Percentiles rank a stretch among this genome's conserved stretches.
These are phyloP conservation scores for Citrus trifoliata DNA, from an alignment of 345 rosid species.

Conservation along the genomic window DNA sequence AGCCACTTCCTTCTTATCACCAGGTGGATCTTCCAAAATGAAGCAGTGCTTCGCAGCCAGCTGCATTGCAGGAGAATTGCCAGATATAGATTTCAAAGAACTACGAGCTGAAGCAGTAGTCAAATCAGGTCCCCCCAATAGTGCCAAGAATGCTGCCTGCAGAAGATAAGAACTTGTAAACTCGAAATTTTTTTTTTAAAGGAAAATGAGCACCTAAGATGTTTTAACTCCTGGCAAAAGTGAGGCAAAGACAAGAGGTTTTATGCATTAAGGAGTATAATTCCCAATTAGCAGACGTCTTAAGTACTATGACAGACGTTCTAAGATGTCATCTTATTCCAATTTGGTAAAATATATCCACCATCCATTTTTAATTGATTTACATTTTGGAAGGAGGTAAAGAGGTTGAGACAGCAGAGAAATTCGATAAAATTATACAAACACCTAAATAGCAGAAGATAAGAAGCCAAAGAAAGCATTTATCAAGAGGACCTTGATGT, in stretches of 20 bases:
- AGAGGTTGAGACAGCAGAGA: neutral
- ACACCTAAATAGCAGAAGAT: neutral
- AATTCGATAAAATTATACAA: neutral
- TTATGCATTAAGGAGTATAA: neutral
- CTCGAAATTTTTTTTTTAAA: neutral
- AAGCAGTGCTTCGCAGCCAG: constrained; percentile 87
- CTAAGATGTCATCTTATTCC: neutral
- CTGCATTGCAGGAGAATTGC: constrained; percentile 56
- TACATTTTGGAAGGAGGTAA: neutral
- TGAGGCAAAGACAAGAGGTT: neutral
- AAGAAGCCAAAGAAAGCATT: neutral
- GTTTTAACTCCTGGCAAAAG: neutral
- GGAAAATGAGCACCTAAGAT: neutral
- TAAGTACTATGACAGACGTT: neutral
- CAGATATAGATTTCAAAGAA: constrained; percentile 60
- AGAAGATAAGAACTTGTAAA: constrained; percentile 12
- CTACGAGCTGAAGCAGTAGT: constrained; percentile 69
- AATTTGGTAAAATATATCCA: neutral
- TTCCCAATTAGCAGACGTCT: neutral
- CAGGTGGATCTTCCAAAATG: constrained; percentile 89
- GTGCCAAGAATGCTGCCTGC: constrained; percentile 76
- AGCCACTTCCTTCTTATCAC: constrained; percentile 45
- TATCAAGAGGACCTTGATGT: neutral
- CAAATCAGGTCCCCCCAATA: constrained; percentile 59
- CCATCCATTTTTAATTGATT: neutral